phyloP scores from a whole-genome alignment of 2,329 filamentous ascomycete species.

The Pseudogymnoascus verrucosus region DNA sequence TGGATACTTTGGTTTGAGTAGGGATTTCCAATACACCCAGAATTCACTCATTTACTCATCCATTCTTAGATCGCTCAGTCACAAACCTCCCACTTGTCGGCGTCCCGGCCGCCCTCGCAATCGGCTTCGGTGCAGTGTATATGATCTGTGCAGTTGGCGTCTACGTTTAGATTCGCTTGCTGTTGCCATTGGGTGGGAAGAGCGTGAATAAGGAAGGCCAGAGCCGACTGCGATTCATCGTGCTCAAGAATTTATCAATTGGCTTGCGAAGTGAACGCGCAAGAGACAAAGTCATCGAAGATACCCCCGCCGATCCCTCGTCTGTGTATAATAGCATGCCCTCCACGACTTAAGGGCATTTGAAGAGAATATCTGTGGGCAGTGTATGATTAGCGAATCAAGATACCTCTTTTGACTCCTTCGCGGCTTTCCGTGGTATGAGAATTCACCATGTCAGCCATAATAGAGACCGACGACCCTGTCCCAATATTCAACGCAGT shows the following conservation, averaged over 20 bases:
- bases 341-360: constrained; percentile 1
- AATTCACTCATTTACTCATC: constrained; percentile 20
- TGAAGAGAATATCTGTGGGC: neutral
- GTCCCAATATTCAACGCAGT: constrained; percentile 63
- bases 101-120: constrained; percentile 76
- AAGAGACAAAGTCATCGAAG: constrained; percentile 3
- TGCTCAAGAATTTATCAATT: neutral
- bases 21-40: constrained; percentile 20
- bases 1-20: constrained; percentile 82
- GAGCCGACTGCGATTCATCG: neutral
- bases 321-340: constrained; percentile 3
- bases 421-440: neutral
- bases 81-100: constrained; percentile 70
- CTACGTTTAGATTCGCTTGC: constrained; percentile 60
- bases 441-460: constrained; percentile 23
- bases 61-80: constrained; percentile 66
- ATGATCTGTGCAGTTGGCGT: constrained; percentile 99
- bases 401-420: constrained; percentile 6
- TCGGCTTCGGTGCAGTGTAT: constrained; percentile 90
- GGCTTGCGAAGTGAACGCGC: constrained; percentile 1
- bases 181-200: neutral
- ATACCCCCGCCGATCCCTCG: neutral
- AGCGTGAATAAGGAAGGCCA: neutral
- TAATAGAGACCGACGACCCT: constrained; percentile 19
- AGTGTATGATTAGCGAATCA: constrained; percentile 9